Base-by-base conservation (phyloP, 2,329 filamentous ascomycete genomes). In the Neonectria hederae region DNA sequence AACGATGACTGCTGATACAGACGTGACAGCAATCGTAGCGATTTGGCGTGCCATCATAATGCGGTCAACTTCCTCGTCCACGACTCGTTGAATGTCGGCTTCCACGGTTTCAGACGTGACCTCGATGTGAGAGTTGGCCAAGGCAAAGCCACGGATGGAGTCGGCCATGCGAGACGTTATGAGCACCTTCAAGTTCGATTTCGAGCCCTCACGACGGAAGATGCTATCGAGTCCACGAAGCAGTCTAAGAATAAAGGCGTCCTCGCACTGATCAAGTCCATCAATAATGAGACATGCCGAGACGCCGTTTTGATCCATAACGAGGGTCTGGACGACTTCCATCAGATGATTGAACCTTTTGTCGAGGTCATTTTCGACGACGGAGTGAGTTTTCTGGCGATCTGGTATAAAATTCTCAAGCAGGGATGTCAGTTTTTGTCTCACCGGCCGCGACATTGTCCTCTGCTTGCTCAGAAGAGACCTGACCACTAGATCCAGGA, bases 31-130 rank as follows among this genome's bases (percentile, higher is more conserved):
- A 46, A 71, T 62, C 7, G 63, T 63, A 26, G 57, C 62, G 38
- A 71, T 71, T 14, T 66, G 67, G 7, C 69, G 65, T 17, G 67
- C 57, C 30, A 60, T 48, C 19, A 66, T 63, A n/a, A 71, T 71
- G 32, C 65, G 63, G 19, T 67, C 63, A 13, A 71, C 59, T 26
- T 71, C 65, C 28, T 69, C 65, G 8, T 69, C 67, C 3, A 71
- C 69, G 5, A 71, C 65, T 2, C 48, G 62, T 46, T 68, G 61
- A 28, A 71, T 71, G 38, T 71, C 69, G 5, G 42, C 46, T 19
- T 63, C 61, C 19, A 69, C 55, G 14, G 54, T 32, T 3, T 60
- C 57, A 1, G 63, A 61, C 2, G 63, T 64, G 9, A 70, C 54
- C 22, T 69, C 59, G 19, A 69, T 62, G 19, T 70, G 68, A 14